Evolutionary conservation across 139 green algal species (phyloP), one percentile per base, ranked within the genome.

Genomic region (Coelastrella sp.): DNA sequence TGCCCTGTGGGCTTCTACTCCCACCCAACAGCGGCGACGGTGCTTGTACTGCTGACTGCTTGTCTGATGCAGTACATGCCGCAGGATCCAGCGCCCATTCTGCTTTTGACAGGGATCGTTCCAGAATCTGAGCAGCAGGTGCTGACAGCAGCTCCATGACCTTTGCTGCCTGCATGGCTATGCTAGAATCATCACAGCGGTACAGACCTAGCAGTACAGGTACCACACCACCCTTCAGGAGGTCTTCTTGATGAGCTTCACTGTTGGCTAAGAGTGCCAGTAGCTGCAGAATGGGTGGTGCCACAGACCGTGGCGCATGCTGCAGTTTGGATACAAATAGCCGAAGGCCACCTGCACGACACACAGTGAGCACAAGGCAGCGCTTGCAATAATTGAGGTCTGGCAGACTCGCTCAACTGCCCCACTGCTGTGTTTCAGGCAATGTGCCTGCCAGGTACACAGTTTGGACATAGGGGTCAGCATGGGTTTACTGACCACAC

Each of bases 181-280:
- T 21, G 19, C 13, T 43, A 7, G 21, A 27, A 30, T 85, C 60
- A n/a, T 76, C 62, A 45, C 62, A 27, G 23, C 62, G 60, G 34
- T 85, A 83, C 41, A 88, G 57, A 15, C 34, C 64, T 32, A 88
- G 77, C 77, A 88, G 60, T 40, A 64, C 67, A 41, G 63, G 62
- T 34, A 88, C 81, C 57, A 83, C 85, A n/a, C 73, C 82, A 57
- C 73, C 51, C 64, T 86, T 68, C 34, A 85, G 71, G 50, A 90
- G 72, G 34, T 86, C 86, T 40, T 88, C 45, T 27, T 64, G 69
- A 53, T 76, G 43, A 23, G 60, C n/a, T 17, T 57, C 37, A 41
- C 43, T 34, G 21, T 25, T 43, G 2, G 79, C 62, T 15, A 76
- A 41, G 41, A 13, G 48, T 11, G 62, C 23, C 40, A 85, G 43